Evolutionary conservation across 148 eudicot genomes (phyloP), one percentile per base, ranked within the genome.

Genomic region (Rhododendron mucronatum): DNA sequence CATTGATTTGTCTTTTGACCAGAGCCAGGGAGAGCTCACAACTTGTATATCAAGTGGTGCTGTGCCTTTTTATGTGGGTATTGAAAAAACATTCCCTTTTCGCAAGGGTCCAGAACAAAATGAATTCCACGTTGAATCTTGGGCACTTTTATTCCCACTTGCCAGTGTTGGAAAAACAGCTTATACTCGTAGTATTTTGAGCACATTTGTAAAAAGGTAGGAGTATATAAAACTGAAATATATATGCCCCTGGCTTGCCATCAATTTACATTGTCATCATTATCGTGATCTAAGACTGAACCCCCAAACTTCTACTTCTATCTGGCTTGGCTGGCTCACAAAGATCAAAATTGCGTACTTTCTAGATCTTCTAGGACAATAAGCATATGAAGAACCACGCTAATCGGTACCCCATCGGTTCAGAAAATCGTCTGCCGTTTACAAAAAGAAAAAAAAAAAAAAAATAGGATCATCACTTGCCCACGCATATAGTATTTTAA

Each of bases 121-220:
- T 78, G 81, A 78, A 78, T 78, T 78, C 55, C 55, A n/a, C 30
- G 81, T 78, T 78, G 81, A 78, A 78, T 78, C 23, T 78, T 78
- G 14, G n/a, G 81, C 81, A 45, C 7, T 45, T 35, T 23, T 48
- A 45, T 23, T 5, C 81, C 81, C 81, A 78, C 81, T 78, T 45
- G 55, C 80, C 80, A 23, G 50, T 44, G 80, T 77, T 44, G 80
- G 47, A 16, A 77, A 44, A 44, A 39, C 20, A 33, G 26, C 26
- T 33, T 33, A 33, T 33, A 33, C 35, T 33, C 35, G 1, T 5
- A 74, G 10, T 74, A 16, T 74, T 75, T 75, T 75, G n/a, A 39
- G 41, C 78, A 73, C 16, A 73, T 5, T 33, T 37, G 11, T 16
- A 75, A 35, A 74, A 15, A 74, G 8, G 4, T 3, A 16, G 1